Evolutionary conservation across 305 asterid species (phyloP).

Genomic region (Petunia hybrid): DNA sequence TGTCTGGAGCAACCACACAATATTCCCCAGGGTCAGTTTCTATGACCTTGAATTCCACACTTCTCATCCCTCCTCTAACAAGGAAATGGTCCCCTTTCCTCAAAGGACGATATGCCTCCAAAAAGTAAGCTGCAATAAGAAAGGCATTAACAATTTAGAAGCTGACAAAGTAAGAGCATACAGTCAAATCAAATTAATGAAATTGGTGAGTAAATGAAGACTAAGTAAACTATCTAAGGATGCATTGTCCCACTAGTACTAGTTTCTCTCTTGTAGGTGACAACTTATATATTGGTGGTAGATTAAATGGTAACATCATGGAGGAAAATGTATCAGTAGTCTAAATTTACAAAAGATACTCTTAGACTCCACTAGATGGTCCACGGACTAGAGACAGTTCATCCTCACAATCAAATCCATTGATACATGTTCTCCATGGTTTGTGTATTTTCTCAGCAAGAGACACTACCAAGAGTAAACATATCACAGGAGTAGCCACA

Average conservation of each 20-base stretch:
- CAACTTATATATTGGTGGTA: not conserved
- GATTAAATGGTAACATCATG: not conserved
- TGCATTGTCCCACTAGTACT: not conserved
- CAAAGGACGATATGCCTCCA: conserved; percentile 90
- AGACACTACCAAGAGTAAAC: not conserved
- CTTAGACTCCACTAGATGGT: not conserved
- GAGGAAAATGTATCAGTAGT: not conserved
- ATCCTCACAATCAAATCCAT: not conserved
- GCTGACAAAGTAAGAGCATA: not conserved
- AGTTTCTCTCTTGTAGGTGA: not conserved
- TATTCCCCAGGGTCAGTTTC: conserved; percentile 91
- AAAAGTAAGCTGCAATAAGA: conserved; percentile 66
- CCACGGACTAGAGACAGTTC: not conserved
- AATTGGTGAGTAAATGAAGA: not conserved
- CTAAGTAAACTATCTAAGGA: not conserved
- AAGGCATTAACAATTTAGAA: not conserved
- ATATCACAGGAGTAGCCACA: not conserved
- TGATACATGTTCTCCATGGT: not conserved
- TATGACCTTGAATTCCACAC: conserved; percentile 80
- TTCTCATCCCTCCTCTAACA: conserved; percentile 90
- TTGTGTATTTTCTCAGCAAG: not conserved
- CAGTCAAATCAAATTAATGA: conserved; percentile 16
- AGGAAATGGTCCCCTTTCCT: conserved; percentile 87
- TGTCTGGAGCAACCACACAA: conserved; percentile 91
- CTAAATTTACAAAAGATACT: not conserved